Evolutionary conservation across 116 monocot genomes (phyloP), one percentile per base, ranked within the genome.

Genomic region (Thalassia testudinum): DNA sequence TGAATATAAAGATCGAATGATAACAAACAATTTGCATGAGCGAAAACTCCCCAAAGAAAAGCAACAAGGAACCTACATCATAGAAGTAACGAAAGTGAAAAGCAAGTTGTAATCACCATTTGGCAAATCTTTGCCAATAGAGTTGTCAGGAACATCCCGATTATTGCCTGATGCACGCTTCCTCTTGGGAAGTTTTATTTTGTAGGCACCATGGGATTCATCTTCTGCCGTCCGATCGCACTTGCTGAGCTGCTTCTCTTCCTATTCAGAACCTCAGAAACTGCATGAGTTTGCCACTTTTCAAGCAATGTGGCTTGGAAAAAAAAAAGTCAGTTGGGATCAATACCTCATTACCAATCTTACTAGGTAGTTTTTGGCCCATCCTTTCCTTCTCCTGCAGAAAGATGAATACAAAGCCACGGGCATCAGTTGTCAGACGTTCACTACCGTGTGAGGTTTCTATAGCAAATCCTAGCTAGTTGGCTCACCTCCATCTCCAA

Each of bases 401-500:
- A 26, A 22, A 44, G 47, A n/a, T n/a, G n/a, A 5, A 47, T 27
- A 15, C 43, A 64, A 47, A 49, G n/a, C n/a, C n/a, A 37, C 21
- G 19, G 21, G n/a, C 4, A 45, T n/a, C n/a, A n/a, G n/a, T n/a
- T n/a, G n/a, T n/a, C n/a, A n/a, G n/a, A n/a, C n/a, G n/a, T n/a
- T n/a, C n/a, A n/a, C n/a, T n/a, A n/a, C n/a, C n/a, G n/a, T n/a
- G n/a, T n/a, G n/a, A n/a, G n/a, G n/a, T n/a, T n/a, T n/a, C n/a
- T n/a, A n/a, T n/a, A n/a, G n/a, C n/a, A n/a, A n/a, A 20, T 16
- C 28, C 43, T 13, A 27, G 7, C 27, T 40, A n/a, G n/a, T n/a
- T n/a, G n/a, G 20, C 22, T 61, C 43, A 81, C 86, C 75, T 78
- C 58, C n/a, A 75, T 34, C 66, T 86, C 78, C 8, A 56, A 52